Percentiles rank a stretch among this genome's conserved stretches.
These are phyloP conservation scores for Tympanopsis confertula DNA, from an alignment of 2,329 filamentous ascomycete species.

Conservation along the genomic window DNA sequence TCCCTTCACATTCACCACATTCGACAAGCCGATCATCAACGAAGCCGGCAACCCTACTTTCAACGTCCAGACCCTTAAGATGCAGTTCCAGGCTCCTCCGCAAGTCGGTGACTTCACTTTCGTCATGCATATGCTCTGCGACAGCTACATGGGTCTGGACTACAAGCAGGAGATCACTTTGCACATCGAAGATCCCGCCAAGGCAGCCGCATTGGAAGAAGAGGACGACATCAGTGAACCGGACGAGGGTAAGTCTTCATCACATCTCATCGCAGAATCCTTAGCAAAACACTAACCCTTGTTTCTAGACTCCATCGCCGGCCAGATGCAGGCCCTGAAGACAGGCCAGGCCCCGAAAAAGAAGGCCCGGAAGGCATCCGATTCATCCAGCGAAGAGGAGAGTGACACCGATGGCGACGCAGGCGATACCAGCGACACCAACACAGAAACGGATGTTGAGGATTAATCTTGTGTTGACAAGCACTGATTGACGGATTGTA, in stretches of 20 bases:
- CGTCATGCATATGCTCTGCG: constrained; percentile 83
- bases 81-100: constrained; percentile 89
- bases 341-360: constrained; percentile 54
- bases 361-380: constrained; percentile 32
- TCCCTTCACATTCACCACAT: constrained; percentile 86
- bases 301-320: constrained; percentile 66
- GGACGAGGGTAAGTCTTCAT: constrained; percentile 68
- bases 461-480: not conserved
- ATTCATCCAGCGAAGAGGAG: constrained; percentile 47
- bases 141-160: constrained; percentile 91
- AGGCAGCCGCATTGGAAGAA: constrained; percentile 66
- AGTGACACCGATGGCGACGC: constrained; percentile 70
- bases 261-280: constrained; percentile 3
- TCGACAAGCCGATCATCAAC: constrained; percentile 79
- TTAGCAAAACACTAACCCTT: constrained; percentile 2
- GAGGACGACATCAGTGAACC: constrained; percentile 97
- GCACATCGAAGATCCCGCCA: constrained; percentile 77
- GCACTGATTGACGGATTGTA: too few relatives aligned
- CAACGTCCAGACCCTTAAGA: constrained; percentile 90
- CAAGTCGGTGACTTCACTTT: constrained; percentile 90
- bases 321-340: constrained; percentile 82
- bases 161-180: constrained; percentile 83
- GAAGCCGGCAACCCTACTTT: constrained; percentile 77
- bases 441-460: constrained; percentile 57
- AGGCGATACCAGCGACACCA: constrained; percentile 55